A percentile compares a stretch with the other conserved stretches of the same genome.
Evolutionary conservation across 371 early-diverging fungal genomes (phyloP).

Genomic region (Mycotypha africana): DNA sequence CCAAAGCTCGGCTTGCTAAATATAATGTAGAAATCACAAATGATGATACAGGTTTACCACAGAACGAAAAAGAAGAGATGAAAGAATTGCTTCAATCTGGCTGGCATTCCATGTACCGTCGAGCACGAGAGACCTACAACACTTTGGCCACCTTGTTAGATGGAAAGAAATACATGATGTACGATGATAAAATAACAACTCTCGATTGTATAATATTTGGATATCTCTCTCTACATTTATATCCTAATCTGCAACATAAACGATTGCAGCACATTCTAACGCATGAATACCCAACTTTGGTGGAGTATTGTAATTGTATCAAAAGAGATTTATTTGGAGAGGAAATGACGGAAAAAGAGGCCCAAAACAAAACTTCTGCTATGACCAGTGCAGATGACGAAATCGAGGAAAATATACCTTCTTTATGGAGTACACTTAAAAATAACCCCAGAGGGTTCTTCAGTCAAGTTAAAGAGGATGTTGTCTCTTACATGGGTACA

Average conservation of each 20-base stretch:
- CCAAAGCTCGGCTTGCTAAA: constrained; percentile 46
- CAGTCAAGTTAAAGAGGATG: constrained; percentile 31
- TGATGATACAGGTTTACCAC: constrained; percentile 33
- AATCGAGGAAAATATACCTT: constrained; percentile 43
- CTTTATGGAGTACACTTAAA: constrained; percentile 46
- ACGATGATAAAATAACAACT: constrained; percentile 39
- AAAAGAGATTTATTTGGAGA: constrained; percentile 16
- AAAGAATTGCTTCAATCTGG: constrained; percentile 40
- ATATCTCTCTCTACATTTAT: constrained; percentile 58
- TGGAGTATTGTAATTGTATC: constrained; percentile 54
- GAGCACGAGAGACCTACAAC: constrained; percentile 51
- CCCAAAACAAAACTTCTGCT: too few species aligned
- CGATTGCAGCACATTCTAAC: constrained; percentile 54
- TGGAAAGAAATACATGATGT: constrained; percentile 64
- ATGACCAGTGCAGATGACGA: constrained; percentile 17
- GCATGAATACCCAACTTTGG: constrained; percentile 55
- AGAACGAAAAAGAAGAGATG: constrained; percentile 45
- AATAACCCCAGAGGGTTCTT: constrained; percentile 45
- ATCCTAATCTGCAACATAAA: constrained; percentile 59
- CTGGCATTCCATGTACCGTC: constrained; percentile 55
- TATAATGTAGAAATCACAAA: constrained; percentile 38
- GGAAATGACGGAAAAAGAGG: too few species aligned
- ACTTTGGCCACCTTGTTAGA: constrained; percentile 53
- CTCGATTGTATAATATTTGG: constrained; percentile 70
- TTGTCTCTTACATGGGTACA: constrained; percentile 27